phyloP scores from a whole-genome alignment of 2,329 filamentous ascomycete species.

The Phoma sp. region DNA sequence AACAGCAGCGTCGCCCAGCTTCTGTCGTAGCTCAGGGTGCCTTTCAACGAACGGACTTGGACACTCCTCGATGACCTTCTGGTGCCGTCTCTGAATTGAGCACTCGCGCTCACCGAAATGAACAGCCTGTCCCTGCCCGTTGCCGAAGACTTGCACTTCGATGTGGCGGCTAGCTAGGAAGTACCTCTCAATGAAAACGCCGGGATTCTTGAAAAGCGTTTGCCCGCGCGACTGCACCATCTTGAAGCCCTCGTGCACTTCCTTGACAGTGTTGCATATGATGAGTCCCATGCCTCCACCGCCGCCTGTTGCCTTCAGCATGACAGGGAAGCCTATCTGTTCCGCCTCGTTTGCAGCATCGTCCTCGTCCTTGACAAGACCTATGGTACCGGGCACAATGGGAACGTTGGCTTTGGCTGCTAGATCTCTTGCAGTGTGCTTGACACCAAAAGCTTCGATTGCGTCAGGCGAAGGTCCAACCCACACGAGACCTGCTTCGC shows the following conservation, averaged over 20 bases:
- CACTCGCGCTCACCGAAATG: conserved; percentile 90
- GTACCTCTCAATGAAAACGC: conserved; percentile 85
- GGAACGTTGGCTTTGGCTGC: conserved; percentile 62
- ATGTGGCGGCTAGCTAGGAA: conserved; percentile 82
- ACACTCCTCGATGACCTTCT: conserved; percentile 91
- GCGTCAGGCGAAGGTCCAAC: conserved; percentile 63
- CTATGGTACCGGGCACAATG: conserved; percentile 62
- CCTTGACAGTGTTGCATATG: conserved; percentile 71
- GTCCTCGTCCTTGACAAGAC: conserved; percentile 57
- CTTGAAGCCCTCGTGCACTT: conserved; percentile 74
- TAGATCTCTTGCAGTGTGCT: conserved; percentile 64
- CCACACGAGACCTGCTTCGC: conserved; percentile 64
- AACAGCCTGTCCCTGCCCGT: conserved; percentile 78
- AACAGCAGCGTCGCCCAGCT: conserved; percentile 72
- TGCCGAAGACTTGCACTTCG: conserved; percentile 90
- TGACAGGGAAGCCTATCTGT: conserved; percentile 60
- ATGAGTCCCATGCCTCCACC: conserved; percentile 85
- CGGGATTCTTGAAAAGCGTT: conserved; percentile 82
- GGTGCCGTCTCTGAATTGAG: conserved; percentile 84
- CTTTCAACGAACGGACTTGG: conserved; percentile 72
- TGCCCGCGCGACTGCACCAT: conserved; percentile 78
- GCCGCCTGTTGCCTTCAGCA: conserved; percentile 62
- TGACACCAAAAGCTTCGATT: conserved; percentile 66
- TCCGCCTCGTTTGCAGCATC: conserved; percentile 56
- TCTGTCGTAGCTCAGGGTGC: conserved; percentile 65